These are phyloP conservation scores for Volvariella surrecta DNA, from an alignment of 1,284 basidiomycete genomes.

Conservation along the genomic window DNA sequence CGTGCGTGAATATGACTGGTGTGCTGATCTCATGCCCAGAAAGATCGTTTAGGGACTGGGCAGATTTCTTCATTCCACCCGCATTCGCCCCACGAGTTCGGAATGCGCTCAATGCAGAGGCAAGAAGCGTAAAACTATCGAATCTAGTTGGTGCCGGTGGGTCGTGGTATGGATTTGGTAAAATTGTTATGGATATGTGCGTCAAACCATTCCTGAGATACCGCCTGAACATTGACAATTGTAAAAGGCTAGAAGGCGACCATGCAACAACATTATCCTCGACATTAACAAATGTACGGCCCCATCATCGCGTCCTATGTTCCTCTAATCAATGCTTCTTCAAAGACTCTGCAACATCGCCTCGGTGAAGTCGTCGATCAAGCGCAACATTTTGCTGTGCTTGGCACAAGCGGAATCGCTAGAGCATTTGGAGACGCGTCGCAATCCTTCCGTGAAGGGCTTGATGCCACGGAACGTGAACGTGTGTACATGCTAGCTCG, in stretches of 20 bases:
- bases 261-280: slow-evolving; percentile 62
- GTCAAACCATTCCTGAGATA: slow-evolving; percentile 16
- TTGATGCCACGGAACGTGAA: slow-evolving; percentile 84
- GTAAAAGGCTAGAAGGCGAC: slow-evolving; percentile 57
- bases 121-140: slow-evolving; percentile 72
- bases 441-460: slow-evolving; percentile 77
- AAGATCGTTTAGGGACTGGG: slow-evolving; percentile 56
- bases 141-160: slow-evolving; percentile 81
- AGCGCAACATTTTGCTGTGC: slow-evolving; percentile 80
- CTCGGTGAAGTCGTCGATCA: slow-evolving; percentile 82
- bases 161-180: slow-evolving; percentile 85
- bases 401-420: slow-evolving; percentile 50
- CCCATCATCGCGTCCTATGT: slow-evolving; percentile 4
- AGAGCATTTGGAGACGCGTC: slow-evolving; percentile 46
- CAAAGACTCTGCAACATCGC: slow-evolving; percentile 77
- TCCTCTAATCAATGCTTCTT: slow-evolving; percentile 6
- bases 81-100: slow-evolving; percentile 70
- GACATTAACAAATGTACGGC: slow-evolving; percentile 55
- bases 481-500: slow-evolving; percentile 37
- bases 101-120: slow-evolving; percentile 80
- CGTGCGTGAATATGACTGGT: slow-evolving; percentile 34
- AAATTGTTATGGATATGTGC: slow-evolving; percentile 73
- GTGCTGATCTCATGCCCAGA: slow-evolving; percentile 6
- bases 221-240: slow-evolving; percentile 3
- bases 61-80: slow-evolving; percentile 74